Evolutionary conservation across 2,329 filamentous ascomycete genomes (phyloP), one percentile per base, ranked within the genome.

Genomic region (Monosporascus sp.): DNA sequence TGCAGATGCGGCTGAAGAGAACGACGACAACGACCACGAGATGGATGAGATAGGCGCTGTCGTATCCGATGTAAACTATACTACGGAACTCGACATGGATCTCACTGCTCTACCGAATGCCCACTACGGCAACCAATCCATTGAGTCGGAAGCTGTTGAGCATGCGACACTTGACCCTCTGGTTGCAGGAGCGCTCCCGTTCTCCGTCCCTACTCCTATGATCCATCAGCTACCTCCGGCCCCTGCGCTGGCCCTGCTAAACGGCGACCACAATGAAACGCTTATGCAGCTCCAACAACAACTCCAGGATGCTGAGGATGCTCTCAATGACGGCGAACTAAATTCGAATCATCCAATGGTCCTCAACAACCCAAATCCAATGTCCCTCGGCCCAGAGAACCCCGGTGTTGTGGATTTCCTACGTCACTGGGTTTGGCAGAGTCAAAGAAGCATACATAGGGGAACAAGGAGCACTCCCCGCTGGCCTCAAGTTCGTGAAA

Each of bases 371-470:
- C 63, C 64, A 5, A 69, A 68, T 41, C 60, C 64, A n/a, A 58
- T 58, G 52, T 67, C 64, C 17, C 69, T 81, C 31, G 74, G 74
- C 9, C 76, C 77, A 14, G 71, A 73, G 51, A 85, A 85, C 60
- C 68, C 74, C 37, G 73, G 73, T 45, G 67, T 82, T 27, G 57
- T 70, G 31, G 72, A 79, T 38, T 83, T 84, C 58, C 69, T 84
- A 35, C 69, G 72, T 38, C 63, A 70, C 37, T 84, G 81, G 81
- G 70, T 72, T 22, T 64, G 57, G 58, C 57, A 60, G 55, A 60
- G 58, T 35, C 35, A 63, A 52, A 45, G 67, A 54, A 55, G 60
- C 50, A 54, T 61, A 55, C 55, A 49, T 66, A 70, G 55, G 65
- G 69, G 35, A 56, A 62, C n/a, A 51, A 58, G 35, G 59, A 71